Conservation (phyloP, 2,329 filamentous ascomycete genomes). For the Fusarium musae region DNA sequence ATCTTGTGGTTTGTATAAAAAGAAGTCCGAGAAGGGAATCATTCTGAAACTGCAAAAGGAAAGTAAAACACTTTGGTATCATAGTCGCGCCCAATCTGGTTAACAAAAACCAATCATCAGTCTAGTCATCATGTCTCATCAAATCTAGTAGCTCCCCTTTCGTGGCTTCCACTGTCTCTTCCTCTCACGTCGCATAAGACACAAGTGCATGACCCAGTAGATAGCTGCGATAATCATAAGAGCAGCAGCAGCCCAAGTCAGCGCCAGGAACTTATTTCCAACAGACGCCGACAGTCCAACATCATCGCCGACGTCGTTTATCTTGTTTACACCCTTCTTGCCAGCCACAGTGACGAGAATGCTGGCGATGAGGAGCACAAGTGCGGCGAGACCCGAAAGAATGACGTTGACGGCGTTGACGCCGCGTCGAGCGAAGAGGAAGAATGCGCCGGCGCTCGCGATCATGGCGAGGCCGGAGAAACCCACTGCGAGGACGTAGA, state of each 20-base stretch:
- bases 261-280: slow-evolving; percentile 57
- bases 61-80: slow-evolving; percentile 37
- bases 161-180: slow-evolving; percentile 43
- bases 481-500: slow-evolving; percentile 59
- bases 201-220: slow-evolving; percentile 56
- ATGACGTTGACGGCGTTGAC: slow-evolving; percentile 52
- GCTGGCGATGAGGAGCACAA: slow-evolving; percentile 55
- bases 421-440: slow-evolving; percentile 44
- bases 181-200: slow-evolving; percentile 43
- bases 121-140: slow-evolving; percentile 19
- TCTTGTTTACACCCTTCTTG: slow-evolving; percentile 53
- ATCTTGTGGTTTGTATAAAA: slow-evolving; percentile 7
- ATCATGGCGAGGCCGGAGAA: slow-evolving; percentile 59
- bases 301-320: slow-evolving; percentile 57
- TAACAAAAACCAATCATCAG: slow-evolving; percentile 17
- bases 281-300: slow-evolving; percentile 57
- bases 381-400: slow-evolving; percentile 50
- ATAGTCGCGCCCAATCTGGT: slow-evolving; percentile 22
- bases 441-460: slow-evolving; percentile 50
- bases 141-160: slow-evolving; percentile 46
- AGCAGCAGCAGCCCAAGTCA: slow-evolving; percentile 61
- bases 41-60: slow-evolving; percentile 11
- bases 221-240: slow-evolving; percentile 54
- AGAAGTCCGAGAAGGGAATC: neutral
- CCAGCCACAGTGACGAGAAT: slow-evolving; percentile 56